Conservation (phyloP, 768 basidiomycete genomes). For the Russula vinacea region DNA sequence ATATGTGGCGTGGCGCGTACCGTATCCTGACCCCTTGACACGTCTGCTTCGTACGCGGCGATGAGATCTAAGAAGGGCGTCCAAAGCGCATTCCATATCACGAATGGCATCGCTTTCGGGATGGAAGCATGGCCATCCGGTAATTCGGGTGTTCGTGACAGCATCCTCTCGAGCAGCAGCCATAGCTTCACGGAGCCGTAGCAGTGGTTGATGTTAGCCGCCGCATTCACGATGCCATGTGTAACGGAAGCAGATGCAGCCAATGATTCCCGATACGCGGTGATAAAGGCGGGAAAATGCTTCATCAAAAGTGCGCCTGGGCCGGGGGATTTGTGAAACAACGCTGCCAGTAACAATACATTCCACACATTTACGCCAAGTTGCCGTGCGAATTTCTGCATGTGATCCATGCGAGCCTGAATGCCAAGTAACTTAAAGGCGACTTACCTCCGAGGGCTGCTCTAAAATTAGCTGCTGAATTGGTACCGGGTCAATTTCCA, state of each 20-base stretch:
- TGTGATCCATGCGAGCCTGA: background rate
- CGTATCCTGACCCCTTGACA: conserved; percentile 38
- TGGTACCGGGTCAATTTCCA: conserved; percentile 43
- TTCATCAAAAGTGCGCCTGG: conserved; percentile 46
- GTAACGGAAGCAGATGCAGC: conserved; percentile 34
- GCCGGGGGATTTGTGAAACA: conserved; percentile 41
- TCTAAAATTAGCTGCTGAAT: conserved; percentile 42
- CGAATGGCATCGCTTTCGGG: conserved; percentile 36
- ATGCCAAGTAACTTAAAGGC: background rate
- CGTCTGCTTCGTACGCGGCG: conserved; percentile 48
- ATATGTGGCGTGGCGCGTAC: conserved; percentile 29
- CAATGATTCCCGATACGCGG: conserved; percentile 42
- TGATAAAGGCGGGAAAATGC: conserved; percentile 51
- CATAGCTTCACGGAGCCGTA: conserved; percentile 69
- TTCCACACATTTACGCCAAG: conserved; percentile 63
- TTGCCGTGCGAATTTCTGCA: conserved; percentile 18
- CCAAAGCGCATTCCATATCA: conserved; percentile 77
- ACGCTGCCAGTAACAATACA: conserved; percentile 52
- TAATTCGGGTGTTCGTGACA: conserved; percentile 14
- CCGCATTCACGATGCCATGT: conserved; percentile 48
- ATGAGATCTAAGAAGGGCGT: conserved; percentile 60
- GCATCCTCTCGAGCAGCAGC: conserved; percentile 54
- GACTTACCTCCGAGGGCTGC: conserved; percentile 24
- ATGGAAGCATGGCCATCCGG: conserved; percentile 15
- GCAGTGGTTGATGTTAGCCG: conserved; percentile 56